These are phyloP conservation scores for Zostera marina DNA, from an alignment of 116 monocot genomes.

Conservation along the genomic window DNA sequence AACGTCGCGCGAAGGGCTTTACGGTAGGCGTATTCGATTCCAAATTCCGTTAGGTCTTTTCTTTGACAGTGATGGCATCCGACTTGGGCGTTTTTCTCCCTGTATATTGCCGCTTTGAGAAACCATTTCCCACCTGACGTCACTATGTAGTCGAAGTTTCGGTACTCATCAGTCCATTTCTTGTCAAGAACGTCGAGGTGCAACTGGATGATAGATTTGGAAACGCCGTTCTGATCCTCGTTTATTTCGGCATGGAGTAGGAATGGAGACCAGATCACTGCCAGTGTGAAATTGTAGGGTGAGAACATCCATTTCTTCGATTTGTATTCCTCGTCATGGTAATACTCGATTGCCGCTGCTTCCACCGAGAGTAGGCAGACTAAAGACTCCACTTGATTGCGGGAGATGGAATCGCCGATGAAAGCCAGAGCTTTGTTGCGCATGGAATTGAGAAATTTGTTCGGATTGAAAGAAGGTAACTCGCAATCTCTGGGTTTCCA, in stretches of 20 bases:
- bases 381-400: slow-evolving; percentile 45
- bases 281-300: slow-evolving; percentile 43
- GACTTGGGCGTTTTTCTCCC: slow-evolving; percentile 20
- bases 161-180: slow-evolving; percentile 34
- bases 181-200: slow-evolving; percentile 43
- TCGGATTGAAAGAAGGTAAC: slow-evolving; percentile 20
- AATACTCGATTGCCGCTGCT: slow-evolving; percentile 35
- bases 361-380: slow-evolving; percentile 53
- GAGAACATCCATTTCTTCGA: slow-evolving; percentile 34
- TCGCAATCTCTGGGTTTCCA: slow-evolving; percentile 53
- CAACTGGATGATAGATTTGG: slow-evolving; percentile 22
- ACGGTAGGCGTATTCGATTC: slow-evolving; percentile 30
- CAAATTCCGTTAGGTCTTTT: slow-evolving; percentile 27
- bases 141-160: slow-evolving; percentile 43
- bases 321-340: slow-evolving; percentile 32
- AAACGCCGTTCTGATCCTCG: slow-evolving; percentile 22
- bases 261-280: slow-evolving; percentile 59
- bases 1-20: slow-evolving; percentile 32
- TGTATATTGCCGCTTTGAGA: slow-evolving; percentile 32
- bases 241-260: slow-evolving; percentile 27
- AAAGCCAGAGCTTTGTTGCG: slow-evolving; percentile 42
- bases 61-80: slow-evolving; percentile 57
- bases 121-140: slow-evolving; percentile 65
- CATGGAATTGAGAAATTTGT: slow-evolving; percentile 39
- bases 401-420: slow-evolving; percentile 55